These are phyloP conservation scores for Paxillus rubicundulus DNA, from an alignment of 768 basidiomycete species.

Conservation along the genomic window DNA sequence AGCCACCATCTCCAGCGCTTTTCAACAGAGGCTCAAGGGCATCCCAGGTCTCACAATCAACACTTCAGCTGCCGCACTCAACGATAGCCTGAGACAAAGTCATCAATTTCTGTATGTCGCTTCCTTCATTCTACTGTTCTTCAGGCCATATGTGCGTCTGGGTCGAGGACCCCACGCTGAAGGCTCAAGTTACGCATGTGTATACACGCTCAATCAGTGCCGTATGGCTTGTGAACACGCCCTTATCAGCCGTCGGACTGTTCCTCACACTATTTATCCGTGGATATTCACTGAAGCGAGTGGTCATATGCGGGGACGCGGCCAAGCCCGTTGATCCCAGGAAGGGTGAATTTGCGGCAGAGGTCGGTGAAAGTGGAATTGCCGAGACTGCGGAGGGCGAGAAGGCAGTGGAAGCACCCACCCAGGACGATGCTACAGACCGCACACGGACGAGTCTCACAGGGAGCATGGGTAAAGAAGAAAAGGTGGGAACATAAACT, in stretches of 20 bases:
- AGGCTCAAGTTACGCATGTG: constrained; percentile 34
- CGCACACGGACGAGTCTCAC: background rate
- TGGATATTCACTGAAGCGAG: constrained; percentile 35
- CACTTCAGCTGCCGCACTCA: constrained; percentile 45
- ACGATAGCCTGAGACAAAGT: constrained; percentile 43
- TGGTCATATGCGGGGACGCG: constrained; percentile 11
- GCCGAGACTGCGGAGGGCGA: background rate
- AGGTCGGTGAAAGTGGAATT: background rate
- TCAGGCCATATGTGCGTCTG: constrained; percentile 8
- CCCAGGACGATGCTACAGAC: constrained; percentile 1
- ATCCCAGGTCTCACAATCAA: constrained; percentile 30
- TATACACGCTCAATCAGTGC: constrained; percentile 36
- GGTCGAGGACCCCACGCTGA: constrained; percentile 28
- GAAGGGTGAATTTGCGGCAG: constrained; percentile 14
- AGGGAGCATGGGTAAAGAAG: background rate
- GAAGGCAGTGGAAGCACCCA: background rate
- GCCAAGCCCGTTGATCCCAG: constrained; percentile 28
- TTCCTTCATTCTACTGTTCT: background rate
- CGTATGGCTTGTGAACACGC: constrained; percentile 39
- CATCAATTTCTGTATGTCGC: constrained; percentile 25
- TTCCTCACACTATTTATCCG: constrained; percentile 34
- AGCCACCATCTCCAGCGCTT: constrained; percentile 62
- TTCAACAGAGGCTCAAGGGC: constrained; percentile 12
- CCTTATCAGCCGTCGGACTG: constrained; percentile 31
- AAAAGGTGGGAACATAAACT: background rate